phyloP scores from a whole-genome alignment of 2,329 filamentous ascomycete genomes.

The Calonectria montana region DNA sequence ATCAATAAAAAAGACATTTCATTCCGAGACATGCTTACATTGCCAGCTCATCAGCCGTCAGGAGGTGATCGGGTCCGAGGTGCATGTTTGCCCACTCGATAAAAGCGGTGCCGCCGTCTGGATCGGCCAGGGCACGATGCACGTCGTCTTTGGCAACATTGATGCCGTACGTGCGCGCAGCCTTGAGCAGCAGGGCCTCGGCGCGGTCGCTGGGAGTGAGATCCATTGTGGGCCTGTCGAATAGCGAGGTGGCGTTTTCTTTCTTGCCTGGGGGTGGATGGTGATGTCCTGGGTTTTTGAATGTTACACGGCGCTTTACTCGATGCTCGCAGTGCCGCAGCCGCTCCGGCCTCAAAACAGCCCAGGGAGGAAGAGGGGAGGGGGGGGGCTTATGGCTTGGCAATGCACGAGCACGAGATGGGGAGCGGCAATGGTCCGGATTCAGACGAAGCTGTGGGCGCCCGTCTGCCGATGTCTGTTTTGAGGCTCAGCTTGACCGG shows the following conservation, averaged over 20 bases:
- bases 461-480: slow-evolving; percentile 1
- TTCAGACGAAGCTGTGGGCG: slow-evolving; percentile 6
- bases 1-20: background rate
- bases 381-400: background rate
- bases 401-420: slow-evolving; percentile 7
- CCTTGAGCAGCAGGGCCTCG: slow-evolving; percentile 49
- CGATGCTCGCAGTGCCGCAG: slow-evolving; percentile 11
- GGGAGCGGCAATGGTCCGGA: background rate
- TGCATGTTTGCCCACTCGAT: slow-evolving; percentile 62
- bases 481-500: background rate
- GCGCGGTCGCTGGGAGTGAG: slow-evolving; percentile 42
- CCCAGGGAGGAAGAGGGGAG: background rate
- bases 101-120: slow-evolving; percentile 49
- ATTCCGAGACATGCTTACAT: slow-evolving; percentile 54
- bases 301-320: slow-evolving; percentile 36
- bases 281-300: slow-evolving; percentile 4
- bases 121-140: slow-evolving; percentile 50
- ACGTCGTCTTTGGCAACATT: slow-evolving; percentile 51
- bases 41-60: slow-evolving; percentile 65
- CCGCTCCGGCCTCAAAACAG: slow-evolving; percentile 5
- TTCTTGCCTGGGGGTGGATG: slow-evolving; percentile 25
- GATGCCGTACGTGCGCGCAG: slow-evolving; percentile 47
- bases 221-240: slow-evolving; percentile 45
- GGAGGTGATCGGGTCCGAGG: slow-evolving; percentile 61
- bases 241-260: slow-evolving; percentile 48